A percentile compares a stretch with the other conserved stretches of the same genome.
These are phyloP conservation scores for Podaxis sp. DNA, from an alignment of 768 basidiomycete genomes.

Conservation along the genomic window DNA sequence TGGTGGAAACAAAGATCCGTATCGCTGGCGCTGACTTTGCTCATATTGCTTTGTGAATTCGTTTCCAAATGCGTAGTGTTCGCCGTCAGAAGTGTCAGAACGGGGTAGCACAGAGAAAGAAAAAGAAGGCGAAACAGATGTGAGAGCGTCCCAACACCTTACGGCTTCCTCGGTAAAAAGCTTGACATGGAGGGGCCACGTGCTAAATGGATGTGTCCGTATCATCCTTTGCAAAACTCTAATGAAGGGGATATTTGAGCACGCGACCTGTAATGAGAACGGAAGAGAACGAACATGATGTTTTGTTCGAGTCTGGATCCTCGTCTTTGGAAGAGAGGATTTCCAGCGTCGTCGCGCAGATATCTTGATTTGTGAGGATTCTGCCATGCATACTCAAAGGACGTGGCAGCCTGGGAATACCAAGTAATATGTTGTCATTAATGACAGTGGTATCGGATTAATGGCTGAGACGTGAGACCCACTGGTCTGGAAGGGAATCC, in stretches of 20 bases:
- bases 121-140: constrained; percentile 18
- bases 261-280: not conserved
- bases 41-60: not conserved
- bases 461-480: constrained; percentile 10
- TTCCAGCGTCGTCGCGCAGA: constrained; percentile 41
- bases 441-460: not conserved
- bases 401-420: constrained; percentile 52
- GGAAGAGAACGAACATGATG: constrained; percentile 38
- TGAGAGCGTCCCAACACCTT: constrained; percentile 41
- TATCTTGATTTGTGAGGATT: constrained; percentile 70
- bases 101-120: constrained; percentile 10
- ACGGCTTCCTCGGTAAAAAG: constrained; percentile 65
- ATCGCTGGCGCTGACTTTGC: not conserved
- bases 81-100: not conserved
- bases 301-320: constrained; percentile 36
- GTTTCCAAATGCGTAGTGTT: not conserved
- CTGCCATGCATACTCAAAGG: constrained; percentile 89
- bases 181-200: constrained; percentile 72
- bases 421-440: not conserved
- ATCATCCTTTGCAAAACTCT: constrained; percentile 66
- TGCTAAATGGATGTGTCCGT: constrained; percentile 58
- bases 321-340: constrained; percentile 31
- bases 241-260: constrained; percentile 3
- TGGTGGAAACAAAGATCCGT: constrained; percentile 31
- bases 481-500: constrained; percentile 73